Evolutionary conservation across 495 filamentous ascomycete genomes (phyloP), one percentile per base, ranked within the genome.

Genomic region (Penicillium maclennaniae): DNA sequence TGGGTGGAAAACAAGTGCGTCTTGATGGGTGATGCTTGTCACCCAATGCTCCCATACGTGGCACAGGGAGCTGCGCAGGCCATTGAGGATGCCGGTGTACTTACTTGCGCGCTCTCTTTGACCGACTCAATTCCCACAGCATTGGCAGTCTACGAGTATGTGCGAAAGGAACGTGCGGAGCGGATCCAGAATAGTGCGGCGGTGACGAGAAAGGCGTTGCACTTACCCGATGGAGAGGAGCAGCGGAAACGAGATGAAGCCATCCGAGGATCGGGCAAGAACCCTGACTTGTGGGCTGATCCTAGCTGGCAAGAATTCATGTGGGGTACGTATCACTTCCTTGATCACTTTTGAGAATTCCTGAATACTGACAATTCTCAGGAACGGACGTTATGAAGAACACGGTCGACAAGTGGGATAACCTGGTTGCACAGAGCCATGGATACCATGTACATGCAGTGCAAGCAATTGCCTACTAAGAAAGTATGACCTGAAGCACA

Each of bases 21-120:
- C n/a, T 79, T 91, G 2, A 69, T 90, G n/a, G 87, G 87, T 28
- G 88, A 91, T 65, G 84, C 87, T 4, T 89, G 86, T 65, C 85
- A 90, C 61, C 84, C 86, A 8, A 90, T 85, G 34, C 78, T 90
- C 25, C 87, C 87, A 17, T 86, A 89, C 66, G 69, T 87, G 7
- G 80, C 78, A 23, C 87, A 91, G 74, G 87, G 87, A 14, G 87
- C 86, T 31, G 87, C 87, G 8, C 86, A 89, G 76, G 87, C 86
- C 20, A 86, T 90, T 51, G 87, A 92, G 72, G 86, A 90, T 61
- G 85, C 79, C 15, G 85, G 81, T 15, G 86, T 87, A 27, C 67
- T 91, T 12, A 83, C 79, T 19, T 37, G 34, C 34, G 10, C 34
- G 34, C 10, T 12, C 34, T 12, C 34, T n/a, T 7, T 10, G 3